These are phyloP conservation scores for Larix kaempferi DNA, from an alignment of 75 land plant genomes.

Conservation along the genomic window DNA sequence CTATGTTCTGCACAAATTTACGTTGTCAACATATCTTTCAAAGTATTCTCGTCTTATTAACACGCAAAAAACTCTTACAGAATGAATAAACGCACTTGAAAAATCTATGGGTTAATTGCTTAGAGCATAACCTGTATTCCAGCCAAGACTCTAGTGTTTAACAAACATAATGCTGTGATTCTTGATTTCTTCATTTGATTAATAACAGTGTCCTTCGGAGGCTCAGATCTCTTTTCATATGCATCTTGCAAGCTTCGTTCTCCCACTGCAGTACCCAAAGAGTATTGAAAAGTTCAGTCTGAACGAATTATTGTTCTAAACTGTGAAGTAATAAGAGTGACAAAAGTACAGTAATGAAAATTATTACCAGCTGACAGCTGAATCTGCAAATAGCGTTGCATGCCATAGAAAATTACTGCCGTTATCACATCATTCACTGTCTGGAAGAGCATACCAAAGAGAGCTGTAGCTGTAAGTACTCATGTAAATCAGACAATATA, in stretches of 20 bases:
- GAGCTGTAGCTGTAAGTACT: too few species aligned
- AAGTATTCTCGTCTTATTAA: too few species aligned
- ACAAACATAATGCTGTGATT: not conserved
- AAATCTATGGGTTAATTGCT: not conserved
- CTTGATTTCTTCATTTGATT: not conserved
- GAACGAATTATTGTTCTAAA: too few species aligned
- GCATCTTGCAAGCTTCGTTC: not conserved
- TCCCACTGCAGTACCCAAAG: not conserved
- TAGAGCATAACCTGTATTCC: not conserved
- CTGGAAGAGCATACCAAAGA: conserved; percentile 9
- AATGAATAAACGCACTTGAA: not conserved
- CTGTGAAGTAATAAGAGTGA: too few species aligned
- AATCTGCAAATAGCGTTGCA: conserved; percentile 29
- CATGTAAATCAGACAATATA: too few species aligned
- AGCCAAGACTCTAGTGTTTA: not conserved
- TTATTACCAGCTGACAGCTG: not conserved
- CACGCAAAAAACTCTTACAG: too few species aligned
- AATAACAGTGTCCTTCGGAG: not conserved
- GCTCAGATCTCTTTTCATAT: not conserved
- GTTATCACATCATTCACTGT: conserved; percentile 41
- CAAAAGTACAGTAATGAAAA: too few species aligned
- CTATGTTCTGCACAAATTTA: not conserved
- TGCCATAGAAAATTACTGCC: conserved; percentile 30
- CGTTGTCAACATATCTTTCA: too few species aligned
- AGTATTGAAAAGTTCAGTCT: too few species aligned